Evolutionary conservation across 129 eudicot genomes (phyloP).

Genomic region (Flaveria brownii): DNA sequence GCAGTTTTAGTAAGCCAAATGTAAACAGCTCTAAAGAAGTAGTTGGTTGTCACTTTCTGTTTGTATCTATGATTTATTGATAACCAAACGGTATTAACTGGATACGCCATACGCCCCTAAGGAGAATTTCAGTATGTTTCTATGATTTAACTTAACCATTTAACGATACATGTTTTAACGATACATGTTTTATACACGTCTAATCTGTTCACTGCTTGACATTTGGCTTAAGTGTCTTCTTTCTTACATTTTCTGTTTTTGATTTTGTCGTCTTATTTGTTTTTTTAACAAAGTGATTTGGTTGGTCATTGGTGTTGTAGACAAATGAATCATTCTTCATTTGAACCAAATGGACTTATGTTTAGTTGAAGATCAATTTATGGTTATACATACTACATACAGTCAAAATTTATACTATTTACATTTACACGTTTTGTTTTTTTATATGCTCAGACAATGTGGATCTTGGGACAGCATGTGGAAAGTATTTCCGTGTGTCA

Average conservation of each 20-base stretch:
- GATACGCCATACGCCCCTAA: too few relatives aligned
- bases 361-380: not conserved
- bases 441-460: conserved; percentile 43
- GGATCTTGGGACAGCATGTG: conserved; percentile 62
- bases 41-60: too few relatives aligned
- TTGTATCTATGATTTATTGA: too few relatives aligned
- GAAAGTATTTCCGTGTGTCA: conserved; percentile 58
- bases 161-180: not conserved
- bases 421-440: not conserved
- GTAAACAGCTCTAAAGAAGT: too few relatives aligned
- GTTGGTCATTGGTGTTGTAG: not conserved
- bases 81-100: too few relatives aligned
- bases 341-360: not conserved
- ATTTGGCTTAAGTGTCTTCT: not conserved
- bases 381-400: not conserved
- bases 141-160: not conserved
- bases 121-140: not conserved
- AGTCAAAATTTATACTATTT: not conserved
- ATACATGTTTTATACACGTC: not conserved
- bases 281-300: not conserved
- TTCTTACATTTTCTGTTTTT: too few relatives aligned
- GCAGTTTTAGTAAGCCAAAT: too few relatives aligned
- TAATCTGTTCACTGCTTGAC: not conserved
- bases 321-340: not conserved
- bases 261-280: too few relatives aligned